These are phyloP conservation scores for Penicillium paneum DNA, from an alignment of 2,329 filamentous ascomycete species.

Conservation along the genomic window DNA sequence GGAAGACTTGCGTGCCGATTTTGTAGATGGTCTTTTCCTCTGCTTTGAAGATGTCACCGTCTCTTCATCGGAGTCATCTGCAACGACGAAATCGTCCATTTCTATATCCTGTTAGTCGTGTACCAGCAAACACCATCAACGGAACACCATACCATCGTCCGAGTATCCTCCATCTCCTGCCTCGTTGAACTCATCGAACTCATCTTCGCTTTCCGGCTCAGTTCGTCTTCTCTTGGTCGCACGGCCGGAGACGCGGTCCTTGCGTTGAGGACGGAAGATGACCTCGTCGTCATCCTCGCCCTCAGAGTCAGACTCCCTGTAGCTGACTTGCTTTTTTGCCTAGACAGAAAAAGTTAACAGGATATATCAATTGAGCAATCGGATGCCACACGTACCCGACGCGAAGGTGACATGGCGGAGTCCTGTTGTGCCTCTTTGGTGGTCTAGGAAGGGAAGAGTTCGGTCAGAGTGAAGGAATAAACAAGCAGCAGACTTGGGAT, in stretches of 20 bases:
- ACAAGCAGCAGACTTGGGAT: neutral
- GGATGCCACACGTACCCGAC: slow-evolving; percentile 60
- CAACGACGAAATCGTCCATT: slow-evolving; percentile 82
- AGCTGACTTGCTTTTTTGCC: slow-evolving; percentile 64
- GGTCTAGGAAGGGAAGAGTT: slow-evolving; percentile 37
- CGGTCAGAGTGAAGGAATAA: neutral
- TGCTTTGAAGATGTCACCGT: slow-evolving; percentile 60
- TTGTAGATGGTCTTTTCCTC: slow-evolving; percentile 61
- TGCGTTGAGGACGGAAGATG: slow-evolving; percentile 59
- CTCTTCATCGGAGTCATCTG: slow-evolving; percentile 78
- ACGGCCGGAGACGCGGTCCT: slow-evolving; percentile 43
- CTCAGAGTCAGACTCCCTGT: slow-evolving; percentile 80
- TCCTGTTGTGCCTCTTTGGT: slow-evolving; percentile 39
- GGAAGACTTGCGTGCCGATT: slow-evolving; percentile 39
- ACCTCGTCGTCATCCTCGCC: slow-evolving; percentile 67
- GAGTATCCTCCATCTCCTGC: slow-evolving; percentile 48
- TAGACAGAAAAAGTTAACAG: slow-evolving; percentile 27
- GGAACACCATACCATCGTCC: slow-evolving; percentile 49
- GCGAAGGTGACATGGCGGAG: slow-evolving; percentile 68
- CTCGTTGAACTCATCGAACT: slow-evolving; percentile 65
- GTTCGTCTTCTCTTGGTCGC: slow-evolving; percentile 59
- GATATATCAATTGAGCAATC: neutral
- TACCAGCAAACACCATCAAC: neutral
- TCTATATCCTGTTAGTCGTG: slow-evolving; percentile 49
- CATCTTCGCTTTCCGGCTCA: slow-evolving; percentile 65